phyloP scores from a whole-genome alignment of 2,329 filamentous ascomycete species.

The Plectosphaerella sp. region DNA sequence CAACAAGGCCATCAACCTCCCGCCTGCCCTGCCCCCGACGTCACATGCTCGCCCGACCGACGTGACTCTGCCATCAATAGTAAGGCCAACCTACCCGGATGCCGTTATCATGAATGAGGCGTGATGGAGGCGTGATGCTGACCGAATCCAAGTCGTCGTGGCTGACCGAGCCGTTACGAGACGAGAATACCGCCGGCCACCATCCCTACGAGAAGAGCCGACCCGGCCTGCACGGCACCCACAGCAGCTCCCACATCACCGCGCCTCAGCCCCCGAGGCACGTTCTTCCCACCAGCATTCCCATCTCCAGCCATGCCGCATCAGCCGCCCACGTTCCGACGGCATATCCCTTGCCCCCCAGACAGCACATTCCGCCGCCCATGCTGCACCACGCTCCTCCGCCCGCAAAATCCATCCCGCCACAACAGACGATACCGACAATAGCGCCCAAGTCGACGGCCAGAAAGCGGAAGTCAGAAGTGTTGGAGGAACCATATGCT shows the following conservation, averaged over 20 bases:
- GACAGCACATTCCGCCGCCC: too few species aligned
- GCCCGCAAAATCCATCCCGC: too few species aligned
- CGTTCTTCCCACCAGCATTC: too few species aligned
- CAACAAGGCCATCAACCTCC: neutral
- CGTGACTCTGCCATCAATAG: neutral
- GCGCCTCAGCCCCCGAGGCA: too few species aligned
- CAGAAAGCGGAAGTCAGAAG: conserved; percentile 11
- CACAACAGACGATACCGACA: neutral
- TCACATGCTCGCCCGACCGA: neutral
- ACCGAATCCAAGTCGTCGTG: neutral
- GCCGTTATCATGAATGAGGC: neutral
- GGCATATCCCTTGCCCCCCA: too few species aligned
- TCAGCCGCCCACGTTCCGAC: too few species aligned
- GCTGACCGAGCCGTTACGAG: neutral
- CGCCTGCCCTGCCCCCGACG: neutral
- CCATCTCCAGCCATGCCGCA: too few species aligned
- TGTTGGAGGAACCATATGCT: neutral
- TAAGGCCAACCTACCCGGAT: neutral
- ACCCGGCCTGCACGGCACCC: neutral
- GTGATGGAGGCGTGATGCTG: neutral
- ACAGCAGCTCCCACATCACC: too few species aligned
- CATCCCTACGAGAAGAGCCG: neutral
- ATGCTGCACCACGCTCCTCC: too few species aligned
- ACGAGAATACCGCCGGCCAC: neutral
- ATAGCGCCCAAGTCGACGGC: neutral